Evolutionary conservation across 2,329 filamentous ascomycete genomes (phyloP).

Genomic region (Apiospora marii): DNA sequence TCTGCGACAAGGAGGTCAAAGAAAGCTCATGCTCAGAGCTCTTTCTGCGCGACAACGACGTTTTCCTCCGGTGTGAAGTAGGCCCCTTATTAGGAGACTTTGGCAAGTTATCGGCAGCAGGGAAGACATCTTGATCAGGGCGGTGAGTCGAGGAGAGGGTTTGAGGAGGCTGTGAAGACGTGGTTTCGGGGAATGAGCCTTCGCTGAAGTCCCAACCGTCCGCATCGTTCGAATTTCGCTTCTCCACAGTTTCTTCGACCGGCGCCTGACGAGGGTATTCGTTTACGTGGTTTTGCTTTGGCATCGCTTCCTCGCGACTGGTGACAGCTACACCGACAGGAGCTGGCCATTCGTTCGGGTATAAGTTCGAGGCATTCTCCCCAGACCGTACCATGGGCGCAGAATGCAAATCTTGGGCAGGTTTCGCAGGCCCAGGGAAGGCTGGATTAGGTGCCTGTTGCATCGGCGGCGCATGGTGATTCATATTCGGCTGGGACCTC

Average conservation of each 20-base stretch:
- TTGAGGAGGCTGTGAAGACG: constrained; percentile 51
- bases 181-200: constrained; percentile 67
- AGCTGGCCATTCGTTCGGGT: constrained; percentile 41
- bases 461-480: constrained; percentile 66
- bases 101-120: constrained; percentile 78
- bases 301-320: constrained; percentile 37
- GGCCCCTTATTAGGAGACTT: constrained; percentile 80
- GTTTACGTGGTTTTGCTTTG: constrained; percentile 47
- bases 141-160: constrained; percentile 61
- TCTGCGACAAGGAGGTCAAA: constrained; percentile 58
- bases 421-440: constrained; percentile 43
- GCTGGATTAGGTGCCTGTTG: constrained; percentile 48
- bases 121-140: constrained; percentile 89
- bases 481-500: constrained; percentile 62
- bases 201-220: constrained; percentile 97
- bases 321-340: constrained; percentile 35
- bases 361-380: constrained; percentile 55
- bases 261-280: constrained; percentile 51
- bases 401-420: constrained; percentile 51
- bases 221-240: constrained; percentile 58
- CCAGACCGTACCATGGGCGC: constrained; percentile 62
- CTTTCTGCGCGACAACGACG: constrained; percentile 76
- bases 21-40: constrained; percentile 73
- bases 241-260: constrained; percentile 54
- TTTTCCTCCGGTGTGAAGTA: constrained; percentile 79